Percentiles rank a stretch among this genome's conserved stretches.
These are phyloP conservation scores for Penicillium argentinense DNA, from an alignment of 495 filamentous ascomycete species.

Conservation along the genomic window DNA sequence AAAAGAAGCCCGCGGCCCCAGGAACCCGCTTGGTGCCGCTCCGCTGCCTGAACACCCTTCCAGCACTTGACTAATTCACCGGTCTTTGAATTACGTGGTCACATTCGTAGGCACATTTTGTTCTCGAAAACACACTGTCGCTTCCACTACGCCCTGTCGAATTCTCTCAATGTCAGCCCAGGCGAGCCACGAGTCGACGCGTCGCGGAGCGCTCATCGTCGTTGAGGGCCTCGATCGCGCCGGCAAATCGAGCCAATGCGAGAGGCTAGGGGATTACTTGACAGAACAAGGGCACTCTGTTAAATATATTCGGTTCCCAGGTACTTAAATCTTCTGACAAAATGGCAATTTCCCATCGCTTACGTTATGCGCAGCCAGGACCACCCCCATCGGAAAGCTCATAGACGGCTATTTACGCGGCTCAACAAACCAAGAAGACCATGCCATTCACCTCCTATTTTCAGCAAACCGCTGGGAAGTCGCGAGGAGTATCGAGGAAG, in stretches of 20 bases:
- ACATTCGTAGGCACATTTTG: background rate
- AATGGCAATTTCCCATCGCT: slow-evolving; percentile 1
- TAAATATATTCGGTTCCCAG: slow-evolving; percentile 82
- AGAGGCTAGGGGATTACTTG: slow-evolving; percentile 64
- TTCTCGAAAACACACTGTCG: too few relatives aligned
- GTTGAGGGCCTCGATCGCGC: slow-evolving; percentile 93
- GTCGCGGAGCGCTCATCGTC: slow-evolving; percentile 76
- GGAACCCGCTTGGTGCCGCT: slow-evolving; percentile 1
- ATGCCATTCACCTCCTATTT: slow-evolving; percentile 92
- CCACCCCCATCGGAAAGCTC: slow-evolving; percentile 83
- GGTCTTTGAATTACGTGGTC: background rate
- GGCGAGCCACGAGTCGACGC: slow-evolving; percentile 13
- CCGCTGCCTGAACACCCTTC: too few relatives aligned
- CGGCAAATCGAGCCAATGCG: slow-evolving; percentile 93
- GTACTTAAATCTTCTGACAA: slow-evolving; percentile 44
- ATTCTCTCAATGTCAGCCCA: slow-evolving; percentile 17
- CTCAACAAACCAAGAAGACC: slow-evolving; percentile 76
- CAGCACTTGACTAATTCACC: background rate
- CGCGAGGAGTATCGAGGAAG: slow-evolving; percentile 61
- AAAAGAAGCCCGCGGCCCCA: slow-evolving; percentile 15
- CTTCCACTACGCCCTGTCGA: too few relatives aligned
- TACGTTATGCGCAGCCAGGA: slow-evolving; percentile 62
- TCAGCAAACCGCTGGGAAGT: slow-evolving; percentile 95
- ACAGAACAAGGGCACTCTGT: slow-evolving; percentile 61
- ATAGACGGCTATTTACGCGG: slow-evolving; percentile 84